phyloP scores from a whole-genome alignment of 2,329 filamentous ascomycete species.

The Sarocladium oryzae region DNA sequence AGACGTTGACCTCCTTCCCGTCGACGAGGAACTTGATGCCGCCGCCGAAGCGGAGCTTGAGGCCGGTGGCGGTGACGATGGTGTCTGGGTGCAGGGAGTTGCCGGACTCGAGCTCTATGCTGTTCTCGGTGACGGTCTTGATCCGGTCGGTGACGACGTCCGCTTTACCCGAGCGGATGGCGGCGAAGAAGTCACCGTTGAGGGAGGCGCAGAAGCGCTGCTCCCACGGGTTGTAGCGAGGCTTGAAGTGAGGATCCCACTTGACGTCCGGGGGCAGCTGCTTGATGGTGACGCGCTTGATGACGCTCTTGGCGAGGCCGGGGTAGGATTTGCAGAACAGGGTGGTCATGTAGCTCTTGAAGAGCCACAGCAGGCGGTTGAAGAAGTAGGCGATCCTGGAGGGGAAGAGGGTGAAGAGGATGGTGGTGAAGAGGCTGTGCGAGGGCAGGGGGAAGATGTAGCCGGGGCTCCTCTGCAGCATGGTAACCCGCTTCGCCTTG shows the following conservation, averaged over 20 bases:
- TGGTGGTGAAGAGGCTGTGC: conserved; percentile 24
- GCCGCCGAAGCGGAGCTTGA: conserved; percentile 50
- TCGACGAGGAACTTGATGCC: conserved; percentile 46
- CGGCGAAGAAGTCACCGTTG: conserved; percentile 39
- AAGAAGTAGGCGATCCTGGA: conserved; percentile 36
- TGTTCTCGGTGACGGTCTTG: conserved; percentile 32
- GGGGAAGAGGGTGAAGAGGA: conserved; percentile 35
- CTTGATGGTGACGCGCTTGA: conserved; percentile 33
- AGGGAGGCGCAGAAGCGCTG: conserved; percentile 58
- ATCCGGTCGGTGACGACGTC: conserved; percentile 41
- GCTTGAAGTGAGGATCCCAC: conserved; percentile 48
- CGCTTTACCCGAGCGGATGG: conserved; percentile 30
- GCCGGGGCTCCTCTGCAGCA: conserved; percentile 61
- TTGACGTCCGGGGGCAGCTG: conserved; percentile 43
- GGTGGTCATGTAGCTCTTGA: conserved; percentile 33
- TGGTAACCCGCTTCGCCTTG: conserved; percentile 53
- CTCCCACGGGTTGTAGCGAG: conserved; percentile 54
- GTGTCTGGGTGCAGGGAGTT: conserved; percentile 47
- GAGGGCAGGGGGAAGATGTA: conserved; percentile 52
- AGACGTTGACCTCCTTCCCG: conserved; percentile 33
- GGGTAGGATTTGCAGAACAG: conserved; percentile 46
- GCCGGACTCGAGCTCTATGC: conserved; percentile 38
- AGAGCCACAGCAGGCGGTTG: conserved; percentile 39
- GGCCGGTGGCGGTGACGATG: conserved; percentile 60
- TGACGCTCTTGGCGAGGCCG: conserved; percentile 31